Evolutionary conservation across 257 asterid species (phyloP).

Genomic region (Solanum appendiculatum): DNA sequence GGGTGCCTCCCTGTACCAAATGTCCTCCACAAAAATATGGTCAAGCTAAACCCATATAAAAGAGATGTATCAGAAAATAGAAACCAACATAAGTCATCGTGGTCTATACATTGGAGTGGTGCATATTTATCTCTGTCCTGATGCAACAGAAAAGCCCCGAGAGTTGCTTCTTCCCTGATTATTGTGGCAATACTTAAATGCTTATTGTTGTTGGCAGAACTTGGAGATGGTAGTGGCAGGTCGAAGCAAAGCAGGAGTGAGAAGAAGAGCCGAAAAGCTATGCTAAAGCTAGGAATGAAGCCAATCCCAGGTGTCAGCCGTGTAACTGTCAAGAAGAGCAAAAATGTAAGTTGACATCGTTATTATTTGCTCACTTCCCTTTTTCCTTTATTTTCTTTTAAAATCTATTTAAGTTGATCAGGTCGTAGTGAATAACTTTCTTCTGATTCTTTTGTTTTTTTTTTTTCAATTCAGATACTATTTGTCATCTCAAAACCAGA

Average conservation of each 20-base stretch:
- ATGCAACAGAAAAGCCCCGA: neutral
- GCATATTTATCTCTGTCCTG: neutral
- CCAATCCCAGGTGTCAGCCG: constrained; percentile 55
- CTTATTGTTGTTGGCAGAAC: constrained; percentile 18
- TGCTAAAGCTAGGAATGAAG: constrained; percentile 70
- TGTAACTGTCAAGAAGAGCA: constrained; percentile 65
- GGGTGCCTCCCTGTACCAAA: neutral
- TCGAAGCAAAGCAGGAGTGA: constrained; percentile 64
- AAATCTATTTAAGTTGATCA: neutral
- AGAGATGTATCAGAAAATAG: neutral
- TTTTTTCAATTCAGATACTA: constrained; percentile 29
- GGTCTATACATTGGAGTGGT: neutral
- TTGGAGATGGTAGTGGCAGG: constrained; percentile 46
- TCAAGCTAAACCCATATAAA: neutral
- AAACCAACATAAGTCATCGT: neutral
- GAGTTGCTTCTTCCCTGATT: neutral
- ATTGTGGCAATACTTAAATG: neutral
- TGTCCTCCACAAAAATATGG: neutral
- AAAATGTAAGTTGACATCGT: constrained; percentile 25
- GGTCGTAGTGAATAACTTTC: neutral
- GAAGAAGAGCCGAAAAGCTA: constrained; percentile 66
- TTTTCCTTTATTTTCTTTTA: neutral
- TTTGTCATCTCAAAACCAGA: constrained; percentile 63
- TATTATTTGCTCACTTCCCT: neutral
- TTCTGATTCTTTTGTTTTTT: neutral